These are phyloP conservation scores for Collybia sordida DNA, from an alignment of 768 basidiomycete genomes.

Conservation along the genomic window DNA sequence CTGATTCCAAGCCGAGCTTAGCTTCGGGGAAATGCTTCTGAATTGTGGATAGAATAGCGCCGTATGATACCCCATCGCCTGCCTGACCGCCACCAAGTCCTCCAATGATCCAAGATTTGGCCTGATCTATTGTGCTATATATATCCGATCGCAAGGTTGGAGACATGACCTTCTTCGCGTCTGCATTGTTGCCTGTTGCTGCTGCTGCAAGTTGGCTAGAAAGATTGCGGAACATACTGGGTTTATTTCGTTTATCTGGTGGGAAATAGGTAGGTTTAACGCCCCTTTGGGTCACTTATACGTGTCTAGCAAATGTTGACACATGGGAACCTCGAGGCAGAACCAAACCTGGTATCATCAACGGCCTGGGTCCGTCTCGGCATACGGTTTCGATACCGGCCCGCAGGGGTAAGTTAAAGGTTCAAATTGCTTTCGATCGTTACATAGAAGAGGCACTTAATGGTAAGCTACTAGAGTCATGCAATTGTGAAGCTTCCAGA, in stretches of 20 bases:
- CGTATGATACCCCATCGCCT: slow-evolving; percentile 55
- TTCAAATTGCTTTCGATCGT: background rate
- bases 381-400: slow-evolving; percentile 2
- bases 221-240: slow-evolving; percentile 46
- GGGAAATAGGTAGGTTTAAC: slow-evolving; percentile 1
- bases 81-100: slow-evolving; percentile 38
- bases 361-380: background rate
- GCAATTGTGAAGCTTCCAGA: slow-evolving; percentile 64
- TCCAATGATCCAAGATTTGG: slow-evolving; percentile 45
- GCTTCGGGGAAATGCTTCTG: slow-evolving; percentile 50
- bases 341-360: slow-evolving; percentile 3
- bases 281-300: slow-evolving; percentile 11
- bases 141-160: slow-evolving; percentile 51
- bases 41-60: slow-evolving; percentile 40
- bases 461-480: slow-evolving; percentile 18
- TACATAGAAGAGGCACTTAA: no score
- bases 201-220: slow-evolving; percentile 37
- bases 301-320: slow-evolving; percentile 15
- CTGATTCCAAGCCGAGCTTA: slow-evolving; percentile 43
- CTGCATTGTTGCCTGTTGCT: slow-evolving; percentile 24
- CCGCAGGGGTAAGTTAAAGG: background rate
- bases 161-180: slow-evolving; percentile 44
- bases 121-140: slow-evolving; percentile 46
- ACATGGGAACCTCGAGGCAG: slow-evolving; percentile 40
- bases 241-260: slow-evolving; percentile 1